Conservation (phyloP, 2,329 filamentous ascomycete species). For the Aquanectria penicillioides region DNA sequence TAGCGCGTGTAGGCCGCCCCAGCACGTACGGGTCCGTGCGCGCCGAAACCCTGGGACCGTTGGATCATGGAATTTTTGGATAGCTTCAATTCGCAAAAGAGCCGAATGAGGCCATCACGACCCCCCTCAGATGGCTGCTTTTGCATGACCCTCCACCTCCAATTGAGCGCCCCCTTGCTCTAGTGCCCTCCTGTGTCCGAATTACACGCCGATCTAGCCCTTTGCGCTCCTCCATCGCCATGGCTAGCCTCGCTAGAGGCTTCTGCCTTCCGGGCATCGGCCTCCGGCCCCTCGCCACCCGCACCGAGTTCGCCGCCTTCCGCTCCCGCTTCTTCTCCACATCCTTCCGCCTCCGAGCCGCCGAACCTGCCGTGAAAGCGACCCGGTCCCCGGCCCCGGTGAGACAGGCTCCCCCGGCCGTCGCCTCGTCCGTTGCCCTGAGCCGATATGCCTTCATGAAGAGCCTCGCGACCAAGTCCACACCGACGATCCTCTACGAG, state of each 20-base stretch:
- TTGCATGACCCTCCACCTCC: slow-evolving; percentile 15
- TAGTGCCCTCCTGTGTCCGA: background rate
- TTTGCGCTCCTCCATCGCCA: slow-evolving; percentile 21
- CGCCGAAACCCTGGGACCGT: slow-evolving; percentile 13
- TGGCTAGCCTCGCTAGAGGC: slow-evolving; percentile 47
- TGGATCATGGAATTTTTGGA: slow-evolving; percentile 32
- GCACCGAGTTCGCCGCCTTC: slow-evolving; percentile 32
- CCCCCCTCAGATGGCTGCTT: slow-evolving; percentile 12
- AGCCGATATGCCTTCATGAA: slow-evolving; percentile 60
- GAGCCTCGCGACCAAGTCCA: slow-evolving; percentile 64
- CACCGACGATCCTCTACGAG: slow-evolving; percentile 70
- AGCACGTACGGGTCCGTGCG: slow-evolving; percentile 26
- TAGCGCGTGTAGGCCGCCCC: background rate
- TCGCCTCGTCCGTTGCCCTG: slow-evolving; percentile 32
- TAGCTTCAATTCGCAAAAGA: slow-evolving; percentile 36
- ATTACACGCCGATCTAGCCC: background rate
- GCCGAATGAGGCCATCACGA: too few species aligned
- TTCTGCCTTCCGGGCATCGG: slow-evolving; percentile 42
- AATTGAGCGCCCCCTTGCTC: slow-evolving; percentile 10
- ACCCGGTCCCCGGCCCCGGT: slow-evolving; percentile 22
- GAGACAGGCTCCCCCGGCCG: slow-evolving; percentile 15
- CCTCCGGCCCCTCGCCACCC: slow-evolving; percentile 37
- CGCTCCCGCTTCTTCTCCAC: slow-evolving; percentile 45
- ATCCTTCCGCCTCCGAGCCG: slow-evolving; percentile 37
- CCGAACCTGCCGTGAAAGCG: slow-evolving; percentile 29